Evolutionary conservation across 2,329 filamentous ascomycete genomes (phyloP), one percentile per base, ranked within the genome.

Genomic region (Cladosporium sp.): DNA sequence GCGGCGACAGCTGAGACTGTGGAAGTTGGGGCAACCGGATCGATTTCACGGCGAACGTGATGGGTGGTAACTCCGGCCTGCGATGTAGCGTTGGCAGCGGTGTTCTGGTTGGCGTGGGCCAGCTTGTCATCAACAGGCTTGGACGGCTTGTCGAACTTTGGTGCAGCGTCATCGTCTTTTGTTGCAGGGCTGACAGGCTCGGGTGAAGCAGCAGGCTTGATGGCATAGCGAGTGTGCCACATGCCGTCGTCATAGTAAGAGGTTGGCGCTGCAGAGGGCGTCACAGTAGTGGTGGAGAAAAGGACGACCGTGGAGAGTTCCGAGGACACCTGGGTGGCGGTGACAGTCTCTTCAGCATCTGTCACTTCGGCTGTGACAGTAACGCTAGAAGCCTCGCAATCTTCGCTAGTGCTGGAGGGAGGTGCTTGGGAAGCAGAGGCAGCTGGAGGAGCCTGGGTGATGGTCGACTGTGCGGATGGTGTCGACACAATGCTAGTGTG

Each of bases 231-330:
- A 6, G 80, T 82, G 66, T 81, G 79, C 79, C 80, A 82, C 70
- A 79, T 69, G n/a, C 80, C 80, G 61, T 80, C 71, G 65, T 81
- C 80, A 65, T 81, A 82, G 72, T 78, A 81, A 37, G 68, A 62
- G 7, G 71, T 71, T 29, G 73, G 60, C 11, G 68, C 67, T 28
- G 69, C 62, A 5, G 66, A 53, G 14, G 69, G 64, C 3, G 68
- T 67, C 4, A 64, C 61, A 3, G 68, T 68, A 10, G 68, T 44
- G 29, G 66, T 66, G 12, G 66, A 62, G 3, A 63, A 26, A 12
- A 68, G 31, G 28, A 67, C 69, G 31, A 65, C 46, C 2, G 56
- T 64, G 12, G 33, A 49, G 46, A 46, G 14, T 3, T 31, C 1
- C 5, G 52, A 18, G 16, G 52, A 31, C 16, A 31, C 31, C 28